Conservation (phyloP, 2,329 filamentous ascomycete genomes). For the Aureobasidium zeae region DNA sequence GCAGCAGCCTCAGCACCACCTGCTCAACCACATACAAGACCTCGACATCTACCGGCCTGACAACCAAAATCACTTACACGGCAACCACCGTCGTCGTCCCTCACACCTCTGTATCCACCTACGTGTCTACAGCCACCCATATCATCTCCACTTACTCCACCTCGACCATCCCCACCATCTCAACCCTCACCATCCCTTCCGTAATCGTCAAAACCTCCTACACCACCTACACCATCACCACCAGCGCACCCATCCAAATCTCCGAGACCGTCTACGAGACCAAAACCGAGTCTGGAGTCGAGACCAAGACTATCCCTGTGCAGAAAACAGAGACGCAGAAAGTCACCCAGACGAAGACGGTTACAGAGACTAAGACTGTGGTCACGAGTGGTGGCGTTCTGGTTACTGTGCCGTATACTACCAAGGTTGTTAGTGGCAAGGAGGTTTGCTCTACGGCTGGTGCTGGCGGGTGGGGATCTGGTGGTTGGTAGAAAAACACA, state of each 20-base stretch:
- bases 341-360: conserved; percentile 5
- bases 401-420: not conserved
- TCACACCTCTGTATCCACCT: not conserved
- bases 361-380: not conserved
- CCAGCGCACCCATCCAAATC: not conserved
- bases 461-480: too few species aligned
- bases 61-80: conserved; percentile 1
- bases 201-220: not conserved
- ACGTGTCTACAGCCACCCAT: not conserved
- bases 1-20: conserved; percentile 1
- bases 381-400: conserved; percentile 1
- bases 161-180: not conserved
- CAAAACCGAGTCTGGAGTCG: not conserved
- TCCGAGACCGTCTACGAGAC: not conserved
- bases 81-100: conserved; percentile 5
- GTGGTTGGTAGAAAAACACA: too few species aligned
- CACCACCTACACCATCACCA: conserved; percentile 1
- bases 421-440: not conserved
- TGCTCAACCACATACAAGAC: conserved; percentile 4
- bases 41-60: not conserved
- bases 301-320: conserved; percentile 2
- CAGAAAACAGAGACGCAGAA: not conserved
- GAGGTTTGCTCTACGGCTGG: too few species aligned
- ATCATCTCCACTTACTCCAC: not conserved
- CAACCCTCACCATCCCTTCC: not conserved